Percentiles rank a stretch among this genome's conserved stretches.
These are phyloP conservation scores for Apophysomyces ossiformis DNA, from an alignment of 371 early-diverging fungal species.

Conservation along the genomic window DNA sequence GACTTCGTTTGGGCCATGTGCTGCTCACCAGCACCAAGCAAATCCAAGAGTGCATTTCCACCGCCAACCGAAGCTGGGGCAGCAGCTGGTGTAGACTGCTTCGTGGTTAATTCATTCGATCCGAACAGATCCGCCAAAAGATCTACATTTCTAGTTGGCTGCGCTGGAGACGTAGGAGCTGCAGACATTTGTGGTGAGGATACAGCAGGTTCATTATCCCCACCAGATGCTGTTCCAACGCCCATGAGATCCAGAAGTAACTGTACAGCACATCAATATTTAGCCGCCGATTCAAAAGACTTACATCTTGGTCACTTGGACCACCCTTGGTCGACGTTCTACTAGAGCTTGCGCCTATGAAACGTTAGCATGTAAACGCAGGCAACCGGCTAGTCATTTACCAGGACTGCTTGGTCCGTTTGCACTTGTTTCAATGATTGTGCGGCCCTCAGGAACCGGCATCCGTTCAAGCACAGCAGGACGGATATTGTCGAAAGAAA, in stretches of 20 bases:
- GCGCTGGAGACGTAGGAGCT: conserved; percentile 29
- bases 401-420: conserved; percentile 36
- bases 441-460: conserved; percentile 84
- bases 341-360: conserved; percentile 18
- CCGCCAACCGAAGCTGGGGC: conserved; percentile 21
- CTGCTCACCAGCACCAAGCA: conserved; percentile 32
- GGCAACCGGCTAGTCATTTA: conserved; percentile 15
- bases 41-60: conserved; percentile 36
- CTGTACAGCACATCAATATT: conserved; percentile 23
- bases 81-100: conserved; percentile 17
- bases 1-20: conserved; percentile 10
- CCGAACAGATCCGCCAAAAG: conserved; percentile 88
- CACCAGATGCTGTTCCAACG: conserved; percentile 61
- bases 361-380: not conserved
- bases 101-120: conserved; percentile 12
- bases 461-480: conserved; percentile 91
- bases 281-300: conserved; percentile 17
- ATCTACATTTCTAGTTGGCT: conserved; percentile 57
- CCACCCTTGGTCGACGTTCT: conserved; percentile 42
- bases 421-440: conserved; percentile 35
- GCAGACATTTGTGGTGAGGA: conserved; percentile 34
- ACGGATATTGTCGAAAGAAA: conserved; percentile 76
- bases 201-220: conserved; percentile 29
- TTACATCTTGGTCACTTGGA: conserved; percentile 62
- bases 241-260: conserved; percentile 84